These are phyloP conservation scores for Annona cherimola DNA, from an alignment of 164 flowering plant genomes.

Conservation along the genomic window DNA sequence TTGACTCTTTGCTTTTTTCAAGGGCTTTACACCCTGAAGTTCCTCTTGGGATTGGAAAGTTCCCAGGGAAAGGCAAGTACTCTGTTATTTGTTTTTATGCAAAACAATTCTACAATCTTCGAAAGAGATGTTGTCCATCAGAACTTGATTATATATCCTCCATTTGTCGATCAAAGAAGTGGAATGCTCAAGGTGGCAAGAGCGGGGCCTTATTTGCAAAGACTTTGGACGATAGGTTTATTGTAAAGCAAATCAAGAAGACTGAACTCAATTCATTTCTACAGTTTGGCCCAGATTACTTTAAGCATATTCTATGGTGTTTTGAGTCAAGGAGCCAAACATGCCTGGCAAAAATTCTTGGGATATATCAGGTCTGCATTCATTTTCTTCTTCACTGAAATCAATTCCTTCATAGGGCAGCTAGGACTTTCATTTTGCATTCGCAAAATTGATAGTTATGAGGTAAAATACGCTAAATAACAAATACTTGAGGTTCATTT, in stretches of 20 bases:
- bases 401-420: background rate
- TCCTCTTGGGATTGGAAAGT: constrained; percentile 46
- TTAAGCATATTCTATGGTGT: constrained; percentile 61
- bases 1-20: constrained; percentile 36
- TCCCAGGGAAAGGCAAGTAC: constrained; percentile 56
- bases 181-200: constrained; percentile 98
- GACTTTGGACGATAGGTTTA: constrained; percentile 86
- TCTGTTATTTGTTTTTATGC: constrained; percentile 71
- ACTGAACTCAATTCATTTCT: constrained; percentile 79
- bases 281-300: constrained; percentile 78
- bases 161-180: constrained; percentile 73
- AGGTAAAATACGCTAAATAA: no score
- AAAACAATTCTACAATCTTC: constrained; percentile 53
- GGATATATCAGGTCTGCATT: constrained; percentile 79
- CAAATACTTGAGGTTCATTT: background rate
- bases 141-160: constrained; percentile 85
- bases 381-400: background rate
- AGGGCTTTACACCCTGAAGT: constrained; percentile 48
- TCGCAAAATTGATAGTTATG: background rate
- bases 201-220: constrained; percentile 87
- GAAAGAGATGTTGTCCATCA: constrained; percentile 58
- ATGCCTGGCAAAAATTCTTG: constrained; percentile 91
- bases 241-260: constrained; percentile 81
- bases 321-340: constrained; percentile 65
- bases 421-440: background rate